Evolutionary conservation across 2,329 filamentous ascomycete genomes (phyloP).

Genomic region (Metarhizium guizhouense): DNA sequence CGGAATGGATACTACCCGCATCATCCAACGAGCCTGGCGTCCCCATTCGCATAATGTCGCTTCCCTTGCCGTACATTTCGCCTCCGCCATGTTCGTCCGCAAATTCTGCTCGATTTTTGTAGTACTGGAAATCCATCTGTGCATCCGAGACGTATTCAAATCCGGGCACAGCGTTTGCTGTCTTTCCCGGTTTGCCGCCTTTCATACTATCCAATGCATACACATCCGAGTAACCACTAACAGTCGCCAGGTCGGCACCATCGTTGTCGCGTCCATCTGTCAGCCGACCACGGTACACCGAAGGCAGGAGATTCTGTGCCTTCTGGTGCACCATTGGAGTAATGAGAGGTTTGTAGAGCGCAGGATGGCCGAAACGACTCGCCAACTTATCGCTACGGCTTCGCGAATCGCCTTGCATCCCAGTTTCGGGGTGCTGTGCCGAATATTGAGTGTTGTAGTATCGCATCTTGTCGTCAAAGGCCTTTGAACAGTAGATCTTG

Average conservation of each 20-base stretch:
- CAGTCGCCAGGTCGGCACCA: conserved; percentile 45
- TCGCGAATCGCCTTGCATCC: conserved; percentile 36
- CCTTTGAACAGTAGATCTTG: conserved; percentile 71
- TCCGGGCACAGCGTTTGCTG: conserved; percentile 45
- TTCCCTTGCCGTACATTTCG: conserved; percentile 50
- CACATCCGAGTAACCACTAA: conserved; percentile 73
- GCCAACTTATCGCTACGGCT: conserved; percentile 60
- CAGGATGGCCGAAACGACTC: conserved; percentile 81
- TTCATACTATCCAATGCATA: conserved; percentile 75
- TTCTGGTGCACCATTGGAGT: conserved; percentile 94
- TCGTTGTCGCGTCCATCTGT: conserved; percentile 54
- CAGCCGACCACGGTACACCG: conserved; percentile 76
- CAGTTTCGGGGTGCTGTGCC: conserved; percentile 34
- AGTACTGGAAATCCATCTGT: conserved; percentile 84
- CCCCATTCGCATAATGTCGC: conserved; percentile 51
- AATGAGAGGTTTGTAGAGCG: conserved; percentile 78
- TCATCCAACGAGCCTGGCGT: conserved; percentile 48
- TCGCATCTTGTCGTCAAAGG: conserved; percentile 71
- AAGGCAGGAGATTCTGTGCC: conserved; percentile 76
- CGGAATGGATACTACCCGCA: conserved; percentile 25
- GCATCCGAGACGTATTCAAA: conserved; percentile 87
- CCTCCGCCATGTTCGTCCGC: conserved; percentile 78
- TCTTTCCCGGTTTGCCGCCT: conserved; percentile 38
- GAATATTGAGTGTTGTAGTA: conserved; percentile 66
- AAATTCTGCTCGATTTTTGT: conserved; percentile 84